phyloP scores from a whole-genome alignment of 352 stramenopile genomes.

The Globisporangium takayamanum region DNA sequence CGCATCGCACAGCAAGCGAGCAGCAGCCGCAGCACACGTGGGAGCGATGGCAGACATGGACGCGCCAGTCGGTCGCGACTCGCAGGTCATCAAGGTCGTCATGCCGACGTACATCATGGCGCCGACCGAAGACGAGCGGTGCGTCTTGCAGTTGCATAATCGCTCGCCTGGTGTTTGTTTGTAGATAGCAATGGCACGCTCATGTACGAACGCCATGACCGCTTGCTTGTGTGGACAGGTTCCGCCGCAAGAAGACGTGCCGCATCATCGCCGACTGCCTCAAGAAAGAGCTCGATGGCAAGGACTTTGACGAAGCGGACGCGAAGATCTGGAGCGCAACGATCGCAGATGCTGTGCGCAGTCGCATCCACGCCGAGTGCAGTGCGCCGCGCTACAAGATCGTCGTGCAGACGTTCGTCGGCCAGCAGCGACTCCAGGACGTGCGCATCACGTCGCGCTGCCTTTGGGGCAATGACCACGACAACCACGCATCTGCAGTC shows the following conservation, averaged over 20 bases:
- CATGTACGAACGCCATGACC: background rate
- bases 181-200: background rate
- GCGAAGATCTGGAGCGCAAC: conserved; percentile 55
- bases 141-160: background rate
- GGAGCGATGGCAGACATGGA: conserved; percentile 50
- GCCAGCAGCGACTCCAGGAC: conserved; percentile 91
- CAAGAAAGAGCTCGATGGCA: conserved; percentile 56
- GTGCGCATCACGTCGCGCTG: conserved; percentile 90
- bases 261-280: conserved; percentile 70
- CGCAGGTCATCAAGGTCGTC: conserved; percentile 75
- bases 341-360: conserved; percentile 62
- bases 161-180: background rate
- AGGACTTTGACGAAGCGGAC: conserved; percentile 72
- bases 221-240: conserved; percentile 21
- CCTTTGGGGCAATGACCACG: conserved; percentile 90
- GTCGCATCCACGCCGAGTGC: conserved; percentile 54
- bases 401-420: conserved; percentile 92
- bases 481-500: conserved; percentile 89
- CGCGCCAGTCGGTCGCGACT: conserved; percentile 23
- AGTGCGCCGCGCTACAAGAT: conserved; percentile 90
- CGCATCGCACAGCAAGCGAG: background rate
- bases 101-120: conserved; percentile 84
- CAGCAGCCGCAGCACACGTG: background rate
- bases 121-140: conserved; percentile 73
- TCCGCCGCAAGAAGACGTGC: conserved; percentile 67